Base-by-base conservation (phyloP, 2,329 filamentous ascomycete species). In the Trichoderma sp. region DNA sequence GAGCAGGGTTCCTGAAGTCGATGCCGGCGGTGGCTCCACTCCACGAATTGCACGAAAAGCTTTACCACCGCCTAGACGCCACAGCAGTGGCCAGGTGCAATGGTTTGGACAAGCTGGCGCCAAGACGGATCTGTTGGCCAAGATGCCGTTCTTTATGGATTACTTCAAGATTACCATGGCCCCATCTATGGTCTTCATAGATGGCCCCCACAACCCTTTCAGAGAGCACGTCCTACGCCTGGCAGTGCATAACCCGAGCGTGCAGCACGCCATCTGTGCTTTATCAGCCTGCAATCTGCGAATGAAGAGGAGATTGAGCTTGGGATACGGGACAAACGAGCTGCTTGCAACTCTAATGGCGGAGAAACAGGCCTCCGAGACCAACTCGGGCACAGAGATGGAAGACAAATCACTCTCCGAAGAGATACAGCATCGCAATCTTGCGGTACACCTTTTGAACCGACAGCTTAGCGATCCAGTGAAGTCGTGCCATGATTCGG, bases 121-220 rank as follows among this genome's bases (percentile, higher is more conserved):
- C 86, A 88, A 87, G 88, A 82, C 89, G 82, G 86, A 93, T 83
- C 86, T 94, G 80, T 91, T 94, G 76, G 91, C 93, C 75, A 93
- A 95, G 81, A 93, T 97, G 86, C 93, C 93, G 78, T 97, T 93
- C 84, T 93, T 98, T 81, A 93, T 98, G 87, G 93, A 97, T 82
- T 98, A 98, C 84, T 98, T 97, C 84, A 93, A 95, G 81, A 95
- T 95, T 83, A 94, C 94, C 81, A 95, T 98, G 86, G 97, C 95
- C 79, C 94, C 94, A 6, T 94, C 95, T 76, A 94, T 98, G 84
- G 95, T 98, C 68, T 94, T 95, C 79, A 95, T 98, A 83, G 96
- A 98, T 82, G 92, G 92, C 12, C 93, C 94, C 1, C 89, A 89
- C 77, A 98, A 98, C 83, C 96, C 96, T 1, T 98, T 96, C 82